phyloP scores from a whole-genome alignment of 768 basidiomycete genomes.

The Crepidotus variabilis region DNA sequence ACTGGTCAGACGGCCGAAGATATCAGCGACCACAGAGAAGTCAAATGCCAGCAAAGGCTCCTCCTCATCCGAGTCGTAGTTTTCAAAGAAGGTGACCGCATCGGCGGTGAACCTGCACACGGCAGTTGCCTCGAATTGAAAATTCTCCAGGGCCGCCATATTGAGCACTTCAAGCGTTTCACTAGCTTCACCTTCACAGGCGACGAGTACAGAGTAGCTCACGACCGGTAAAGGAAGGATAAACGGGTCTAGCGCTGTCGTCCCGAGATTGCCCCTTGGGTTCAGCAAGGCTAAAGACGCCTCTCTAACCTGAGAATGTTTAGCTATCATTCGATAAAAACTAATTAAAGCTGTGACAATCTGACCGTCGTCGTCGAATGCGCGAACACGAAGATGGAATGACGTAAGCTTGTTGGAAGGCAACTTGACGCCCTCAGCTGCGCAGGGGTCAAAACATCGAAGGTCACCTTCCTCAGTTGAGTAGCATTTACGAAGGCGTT shows the following conservation, averaged over 20 bases:
- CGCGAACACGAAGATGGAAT: background rate
- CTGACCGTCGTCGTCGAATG: background rate
- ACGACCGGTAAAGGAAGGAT: background rate
- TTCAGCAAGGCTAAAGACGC: background rate
- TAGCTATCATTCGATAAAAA: background rate
- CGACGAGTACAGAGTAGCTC: background rate
- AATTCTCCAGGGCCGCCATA: background rate
- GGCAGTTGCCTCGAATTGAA: background rate
- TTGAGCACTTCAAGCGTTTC: background rate
- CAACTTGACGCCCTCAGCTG: background rate
- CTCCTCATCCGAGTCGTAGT: background rate
- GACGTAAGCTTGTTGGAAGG: background rate
- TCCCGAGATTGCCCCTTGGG: background rate
- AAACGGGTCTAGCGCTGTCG: background rate
- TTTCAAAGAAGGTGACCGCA: background rate
- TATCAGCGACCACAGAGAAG: background rate
- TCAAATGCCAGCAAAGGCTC: background rate
- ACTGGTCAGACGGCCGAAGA: background rate
- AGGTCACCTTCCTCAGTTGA: background rate
- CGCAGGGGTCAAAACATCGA: background rate
- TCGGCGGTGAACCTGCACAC: background rate
- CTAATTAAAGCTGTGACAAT: background rate
- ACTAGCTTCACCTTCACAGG: background rate
- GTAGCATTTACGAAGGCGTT: background rate
- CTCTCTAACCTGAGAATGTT: background rate